phyloP scores from a whole-genome alignment of 331 rosid genomes.

The Malus hybrid region DNA sequence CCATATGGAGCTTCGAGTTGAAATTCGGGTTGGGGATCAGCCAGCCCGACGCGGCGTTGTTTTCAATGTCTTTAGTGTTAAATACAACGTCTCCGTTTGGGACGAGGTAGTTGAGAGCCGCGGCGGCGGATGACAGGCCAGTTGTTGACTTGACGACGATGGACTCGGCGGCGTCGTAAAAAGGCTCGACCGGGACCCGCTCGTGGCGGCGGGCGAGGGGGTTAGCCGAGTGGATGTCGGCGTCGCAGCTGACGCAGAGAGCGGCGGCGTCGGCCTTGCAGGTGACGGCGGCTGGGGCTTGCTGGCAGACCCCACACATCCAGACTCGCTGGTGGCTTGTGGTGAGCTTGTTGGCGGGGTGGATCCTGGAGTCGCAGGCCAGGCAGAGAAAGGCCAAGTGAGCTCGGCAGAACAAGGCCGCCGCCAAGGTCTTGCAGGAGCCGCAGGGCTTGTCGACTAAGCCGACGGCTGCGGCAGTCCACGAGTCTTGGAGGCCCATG shows the following conservation, averaged over 20 bases:
- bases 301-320: constrained; percentile 95
- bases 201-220: constrained; percentile 92
- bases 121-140: not conserved
- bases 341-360: constrained; percentile 46
- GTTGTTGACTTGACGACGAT: constrained; percentile 35
- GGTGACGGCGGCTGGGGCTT: constrained; percentile 86
- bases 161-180: constrained; percentile 54
- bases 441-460: constrained; percentile 60
- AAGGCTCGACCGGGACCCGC: constrained; percentile 81
- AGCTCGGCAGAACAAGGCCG: constrained; percentile 60
- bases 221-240: constrained; percentile 90
- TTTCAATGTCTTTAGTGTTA: not conserved
- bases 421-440: constrained; percentile 54
- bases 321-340: constrained; percentile 83
- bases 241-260: constrained; percentile 83
- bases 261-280: constrained; percentile 97
- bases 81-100: not conserved
- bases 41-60: constrained; percentile 36
- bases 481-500: constrained; percentile 51
- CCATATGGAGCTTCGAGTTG: constrained; percentile 34
- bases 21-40: constrained; percentile 44
- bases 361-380: constrained; percentile 60
- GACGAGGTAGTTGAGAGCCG: constrained; percentile 4
- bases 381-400: constrained; percentile 78
- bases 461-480: constrained; percentile 42